These are phyloP conservation scores for Cyclanthera cordifolia DNA, from an alignment of 306 rosid genomes.

Conservation along the genomic window DNA sequence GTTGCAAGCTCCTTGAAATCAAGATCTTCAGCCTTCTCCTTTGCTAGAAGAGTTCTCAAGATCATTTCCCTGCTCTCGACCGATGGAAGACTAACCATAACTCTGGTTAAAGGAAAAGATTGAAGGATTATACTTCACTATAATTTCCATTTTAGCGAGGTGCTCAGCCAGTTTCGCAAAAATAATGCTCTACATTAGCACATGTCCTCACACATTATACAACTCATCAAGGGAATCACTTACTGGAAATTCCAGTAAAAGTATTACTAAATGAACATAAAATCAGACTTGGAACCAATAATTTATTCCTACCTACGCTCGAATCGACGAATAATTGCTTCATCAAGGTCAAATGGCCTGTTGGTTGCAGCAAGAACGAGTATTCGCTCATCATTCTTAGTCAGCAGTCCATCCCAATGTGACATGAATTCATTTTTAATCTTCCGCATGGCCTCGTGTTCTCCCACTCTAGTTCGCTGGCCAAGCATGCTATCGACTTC, in stretches of 20 bases:
- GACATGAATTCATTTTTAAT: constrained; percentile 60
- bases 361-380: constrained; percentile 69
- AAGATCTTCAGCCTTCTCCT: constrained; percentile 41
- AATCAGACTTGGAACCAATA: neutral
- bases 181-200: neutral
- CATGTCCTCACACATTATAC: neutral
- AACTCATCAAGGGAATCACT: neutral
- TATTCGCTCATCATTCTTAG: constrained; percentile 32
- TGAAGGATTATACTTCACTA: neutral
- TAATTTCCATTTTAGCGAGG: neutral
- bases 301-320: constrained; percentile 38
- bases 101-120: constrained; percentile 26
- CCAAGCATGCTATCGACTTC: constrained; percentile 76
- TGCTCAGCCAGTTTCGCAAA: neutral
- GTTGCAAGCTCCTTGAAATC: constrained; percentile 55
- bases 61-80: constrained; percentile 50
- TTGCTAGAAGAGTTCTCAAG: constrained; percentile 43
- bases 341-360: constrained; percentile 66
- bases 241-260: neutral
- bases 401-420: constrained; percentile 62
- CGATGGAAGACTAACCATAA: constrained; percentile 66
- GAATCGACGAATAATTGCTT: constrained; percentile 58
- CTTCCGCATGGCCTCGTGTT: constrained; percentile 50
- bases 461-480: constrained; percentile 49
- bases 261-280: neutral